These are phyloP conservation scores for Aspergillus terreus DNA, from an alignment of 2,329 filamentous ascomycete genomes.

Conservation along the genomic window DNA sequence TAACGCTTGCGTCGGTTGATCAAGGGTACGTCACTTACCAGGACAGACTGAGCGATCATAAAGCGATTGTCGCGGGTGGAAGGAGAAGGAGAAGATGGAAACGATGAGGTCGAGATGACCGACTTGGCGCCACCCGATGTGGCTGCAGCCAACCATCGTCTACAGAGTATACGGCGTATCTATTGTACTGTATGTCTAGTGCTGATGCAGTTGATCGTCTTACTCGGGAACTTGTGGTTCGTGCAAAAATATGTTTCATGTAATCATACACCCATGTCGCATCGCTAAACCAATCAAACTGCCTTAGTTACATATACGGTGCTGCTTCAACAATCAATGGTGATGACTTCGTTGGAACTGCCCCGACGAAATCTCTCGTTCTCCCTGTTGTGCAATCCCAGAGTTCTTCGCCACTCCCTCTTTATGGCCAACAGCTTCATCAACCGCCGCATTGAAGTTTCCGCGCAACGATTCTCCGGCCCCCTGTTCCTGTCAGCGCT, in stretches of 20 bases:
- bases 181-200: too few relatives aligned
- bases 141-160: too few relatives aligned
- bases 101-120: background rate
- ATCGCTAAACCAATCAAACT: background rate
- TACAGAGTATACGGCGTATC: too few relatives aligned
- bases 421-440: conserved; percentile 35
- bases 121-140: too few relatives aligned
- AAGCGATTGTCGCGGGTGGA: background rate
- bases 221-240: too few relatives aligned
- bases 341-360: conserved; percentile 18
- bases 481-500: conserved; percentile 24
- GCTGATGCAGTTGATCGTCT: too few relatives aligned
- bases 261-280: background rate
- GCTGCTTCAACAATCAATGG: background rate
- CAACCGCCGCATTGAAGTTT: conserved; percentile 33
- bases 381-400: conserved; percentile 33
- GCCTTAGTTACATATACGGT: too few relatives aligned
- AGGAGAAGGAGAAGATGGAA: background rate
- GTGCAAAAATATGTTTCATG: background rate
- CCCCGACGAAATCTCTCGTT: conserved; percentile 30
- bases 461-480: conserved; percentile 41
- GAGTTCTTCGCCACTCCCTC: conserved; percentile 36
- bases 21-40: background rate
- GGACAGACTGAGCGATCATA: background rate
- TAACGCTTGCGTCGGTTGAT: background rate